These are phyloP conservation scores for Zizania latifolia DNA, from an alignment of 176 grass and related monocot genomes.

Conservation along the genomic window DNA sequence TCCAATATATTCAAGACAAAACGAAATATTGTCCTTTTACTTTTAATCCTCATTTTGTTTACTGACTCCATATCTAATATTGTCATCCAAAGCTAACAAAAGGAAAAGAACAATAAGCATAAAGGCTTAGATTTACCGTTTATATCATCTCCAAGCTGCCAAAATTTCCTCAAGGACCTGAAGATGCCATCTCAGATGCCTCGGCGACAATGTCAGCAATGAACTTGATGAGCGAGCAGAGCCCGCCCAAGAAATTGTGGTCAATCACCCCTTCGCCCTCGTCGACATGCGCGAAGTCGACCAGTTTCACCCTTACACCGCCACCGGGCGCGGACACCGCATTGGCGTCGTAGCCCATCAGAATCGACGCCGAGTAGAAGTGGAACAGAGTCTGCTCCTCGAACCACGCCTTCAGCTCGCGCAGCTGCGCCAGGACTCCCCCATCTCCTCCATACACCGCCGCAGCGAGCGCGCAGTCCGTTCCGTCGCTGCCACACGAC, in stretches of 20 bases:
- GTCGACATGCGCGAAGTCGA: constrained; percentile 75
- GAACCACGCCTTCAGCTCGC: constrained; percentile 85
- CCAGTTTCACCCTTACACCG: constrained; percentile 58
- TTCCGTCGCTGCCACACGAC: constrained; percentile 4
- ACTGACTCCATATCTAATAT: constrained; percentile 9
- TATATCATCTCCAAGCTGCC: background rate
- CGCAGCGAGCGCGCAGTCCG: constrained; percentile 44
- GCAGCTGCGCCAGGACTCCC: constrained; percentile 63
- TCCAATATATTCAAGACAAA: background rate
- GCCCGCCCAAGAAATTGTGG: constrained; percentile 85
- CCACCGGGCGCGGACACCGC: background rate
- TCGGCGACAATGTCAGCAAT: constrained; percentile 53
- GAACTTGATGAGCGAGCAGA: constrained; percentile 77
- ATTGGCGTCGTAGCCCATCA: constrained; percentile 65
- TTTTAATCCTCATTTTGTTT: background rate
- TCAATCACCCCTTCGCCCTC: constrained; percentile 76
- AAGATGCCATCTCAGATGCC: background rate
- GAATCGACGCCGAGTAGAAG: constrained; percentile 77
- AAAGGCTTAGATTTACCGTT: constrained; percentile 8
- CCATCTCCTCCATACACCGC: constrained; percentile 57
- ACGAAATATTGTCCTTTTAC: background rate
- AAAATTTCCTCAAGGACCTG: constrained; percentile 6
- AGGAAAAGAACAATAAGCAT: constrained; percentile 13
- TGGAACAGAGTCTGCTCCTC: constrained; percentile 83
- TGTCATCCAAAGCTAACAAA: constrained; percentile 19